Evolutionary conservation across 2,329 filamentous ascomycete genomes (phyloP), one percentile per base, ranked within the genome.

Genomic region (Nemania diffusa): DNA sequence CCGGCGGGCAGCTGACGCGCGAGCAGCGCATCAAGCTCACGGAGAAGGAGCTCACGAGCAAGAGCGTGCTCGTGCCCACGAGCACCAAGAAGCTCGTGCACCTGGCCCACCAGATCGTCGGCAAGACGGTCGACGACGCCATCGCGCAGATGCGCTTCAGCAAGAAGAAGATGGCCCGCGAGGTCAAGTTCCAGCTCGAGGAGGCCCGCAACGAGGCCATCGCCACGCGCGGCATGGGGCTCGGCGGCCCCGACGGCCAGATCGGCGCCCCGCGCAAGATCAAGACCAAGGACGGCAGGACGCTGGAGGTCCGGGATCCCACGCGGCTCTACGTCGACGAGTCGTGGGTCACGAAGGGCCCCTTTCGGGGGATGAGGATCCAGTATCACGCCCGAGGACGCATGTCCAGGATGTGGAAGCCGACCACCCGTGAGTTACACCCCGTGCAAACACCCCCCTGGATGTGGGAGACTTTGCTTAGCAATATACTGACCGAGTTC

Each of bases 121-220:
- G 96, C 72, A 98, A 97, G 87, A 90, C 91, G n/a, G 85, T 99
- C 68, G 93, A 97, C 65, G 94, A 99, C 40, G 96, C 96, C 15
- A 92, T 98, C 72, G 82, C 92, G 62, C 96, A 99, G 84, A 97
- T 99, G 93, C 88, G 91, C 63, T 98, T 95, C 83, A 95, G 91
- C 79, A 93, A 93, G 84, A 99, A 99, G 88, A 95, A 94, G 83
- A 92, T 91, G 70, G 92, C 95, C 6, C 84, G 88, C 72, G 93
- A 97, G 75, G 88, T 98, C 29, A 83, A 87, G 73, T 90, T 89
- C 76, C 92, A 96, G 76, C 83, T 99, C 20, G 88, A 96, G 76
- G 87, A 92, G 74, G 94, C 95, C 1, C 88, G 91, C 65, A 92
- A 97, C 76, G 83, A 91, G 75, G 96, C 96, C 40, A 84, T 97